phyloP scores from a whole-genome alignment of 2,329 filamentous ascomycete species.

The Davidsoniella australis region DNA sequence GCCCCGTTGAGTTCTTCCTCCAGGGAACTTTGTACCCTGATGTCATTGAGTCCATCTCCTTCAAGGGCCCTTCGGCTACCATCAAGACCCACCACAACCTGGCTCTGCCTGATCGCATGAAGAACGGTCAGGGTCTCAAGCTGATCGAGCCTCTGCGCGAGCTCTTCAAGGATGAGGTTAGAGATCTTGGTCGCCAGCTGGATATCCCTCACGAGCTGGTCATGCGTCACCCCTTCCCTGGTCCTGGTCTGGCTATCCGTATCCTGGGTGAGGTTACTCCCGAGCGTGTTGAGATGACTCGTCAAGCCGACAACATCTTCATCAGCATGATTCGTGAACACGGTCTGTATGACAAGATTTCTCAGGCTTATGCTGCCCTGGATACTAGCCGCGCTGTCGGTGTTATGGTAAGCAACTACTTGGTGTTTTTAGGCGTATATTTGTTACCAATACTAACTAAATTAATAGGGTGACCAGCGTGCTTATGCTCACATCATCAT shows the following conservation, averaged over 20 bases:
- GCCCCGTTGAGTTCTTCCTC: conserved; percentile 67
- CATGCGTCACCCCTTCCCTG: conserved; percentile 18
- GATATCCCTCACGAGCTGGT: conserved; percentile 20
- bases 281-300: conserved; percentile 60
- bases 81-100: conserved; percentile 52
- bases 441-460: too few relatives aligned
- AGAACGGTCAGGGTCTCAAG: conserved; percentile 34
- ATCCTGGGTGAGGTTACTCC: conserved; percentile 72
- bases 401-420: conserved; percentile 13
- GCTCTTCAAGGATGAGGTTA: conserved; percentile 54
- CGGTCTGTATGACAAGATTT: conserved; percentile 48
- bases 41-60: conserved; percentile 31
- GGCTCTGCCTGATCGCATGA: conserved; percentile 42
- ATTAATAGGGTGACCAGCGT: conserved; percentile 42
- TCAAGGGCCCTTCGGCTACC: conserved; percentile 32
- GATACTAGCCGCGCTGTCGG: conserved; percentile 13
- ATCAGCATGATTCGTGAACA: conserved; percentile 57
- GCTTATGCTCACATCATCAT: conserved; percentile 27
- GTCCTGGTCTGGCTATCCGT: conserved; percentile 51
- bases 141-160: conserved; percentile 65
- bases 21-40: conserved; percentile 62
- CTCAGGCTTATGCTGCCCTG: conserved; percentile 14
- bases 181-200: conserved; percentile 19
- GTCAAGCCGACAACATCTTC: conserved; percentile 62
- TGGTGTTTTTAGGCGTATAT: neutral